Evolutionary conservation across 768 basidiomycete species (phyloP).

Genomic region (Tremella yokohamensis): DNA sequence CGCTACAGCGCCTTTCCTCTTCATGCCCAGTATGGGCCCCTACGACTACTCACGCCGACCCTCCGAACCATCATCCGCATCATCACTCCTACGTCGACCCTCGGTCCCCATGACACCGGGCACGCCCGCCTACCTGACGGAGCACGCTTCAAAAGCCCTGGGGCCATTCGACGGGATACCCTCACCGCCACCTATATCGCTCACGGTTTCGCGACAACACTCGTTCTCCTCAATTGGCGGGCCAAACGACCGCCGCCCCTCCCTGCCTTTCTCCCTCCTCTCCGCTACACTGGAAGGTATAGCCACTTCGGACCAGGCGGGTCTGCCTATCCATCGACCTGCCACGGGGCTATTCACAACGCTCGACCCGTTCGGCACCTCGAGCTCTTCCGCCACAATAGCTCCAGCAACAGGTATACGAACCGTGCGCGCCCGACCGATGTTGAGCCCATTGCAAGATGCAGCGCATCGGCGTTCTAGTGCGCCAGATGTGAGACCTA

Average conservation of each 20-base stretch:
- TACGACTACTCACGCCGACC: slow-evolving; percentile 13
- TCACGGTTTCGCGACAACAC: not conserved
- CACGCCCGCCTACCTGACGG: not conserved
- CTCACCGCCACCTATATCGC: not conserved
- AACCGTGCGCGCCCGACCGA: not conserved
- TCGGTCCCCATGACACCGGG: not conserved
- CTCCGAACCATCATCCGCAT: slow-evolving; percentile 14
- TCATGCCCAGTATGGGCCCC: not conserved
- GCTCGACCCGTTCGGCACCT: too few species aligned
- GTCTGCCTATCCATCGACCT: too few species aligned
- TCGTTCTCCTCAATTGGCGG: not conserved
- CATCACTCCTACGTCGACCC: slow-evolving; percentile 5
- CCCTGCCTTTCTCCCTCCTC: too few species aligned
- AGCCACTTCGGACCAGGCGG: too few species aligned
- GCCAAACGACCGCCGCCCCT: too few species aligned
- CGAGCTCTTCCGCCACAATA: too few species aligned
- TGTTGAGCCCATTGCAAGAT: too few species aligned
- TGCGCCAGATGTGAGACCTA: too few species aligned
- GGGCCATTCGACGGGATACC: not conserved
- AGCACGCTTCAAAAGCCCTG: not conserved
- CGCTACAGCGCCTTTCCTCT: too few species aligned
- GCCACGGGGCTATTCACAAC: too few species aligned
- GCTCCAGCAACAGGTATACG: not conserved
- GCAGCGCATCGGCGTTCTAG: too few species aligned
- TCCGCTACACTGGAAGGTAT: too few species aligned